These are phyloP conservation scores for Orbilia quercus DNA, from an alignment of 2,329 filamentous ascomycete genomes.

Conservation along the genomic window DNA sequence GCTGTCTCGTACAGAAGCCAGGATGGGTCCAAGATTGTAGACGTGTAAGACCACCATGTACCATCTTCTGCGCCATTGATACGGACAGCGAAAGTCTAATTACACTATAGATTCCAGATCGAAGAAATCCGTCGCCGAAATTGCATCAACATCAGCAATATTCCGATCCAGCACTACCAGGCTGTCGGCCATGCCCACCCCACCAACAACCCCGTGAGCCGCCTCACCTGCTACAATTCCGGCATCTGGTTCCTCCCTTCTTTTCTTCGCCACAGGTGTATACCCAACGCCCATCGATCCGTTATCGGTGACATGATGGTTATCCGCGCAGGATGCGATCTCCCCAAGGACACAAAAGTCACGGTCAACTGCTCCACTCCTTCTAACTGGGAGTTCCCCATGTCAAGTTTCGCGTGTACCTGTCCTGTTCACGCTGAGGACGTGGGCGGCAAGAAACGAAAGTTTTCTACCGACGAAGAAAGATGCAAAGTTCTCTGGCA, in stretches of 20 bases:
- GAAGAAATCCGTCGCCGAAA: constrained; percentile 43
- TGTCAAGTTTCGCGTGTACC: constrained; percentile 32
- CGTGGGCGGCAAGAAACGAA: background rate
- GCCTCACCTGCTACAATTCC: constrained; percentile 18
- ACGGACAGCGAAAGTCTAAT: background rate
- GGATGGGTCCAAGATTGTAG: constrained; percentile 31
- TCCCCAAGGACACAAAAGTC: constrained; percentile 44
- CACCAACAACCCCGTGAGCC: background rate
- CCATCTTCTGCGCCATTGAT: background rate
- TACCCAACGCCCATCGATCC: constrained; percentile 44
- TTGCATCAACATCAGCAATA: constrained; percentile 19
- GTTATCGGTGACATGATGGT: constrained; percentile 47
- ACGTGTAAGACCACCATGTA: constrained; percentile 14
- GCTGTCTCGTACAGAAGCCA: constrained; percentile 7
- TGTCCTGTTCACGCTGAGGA: constrained; percentile 43
- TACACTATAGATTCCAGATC: constrained; percentile 26
- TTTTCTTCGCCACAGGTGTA: constrained; percentile 46
- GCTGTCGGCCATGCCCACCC: constrained; percentile 5
- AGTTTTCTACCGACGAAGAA: background rate
- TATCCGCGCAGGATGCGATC: constrained; percentile 41
- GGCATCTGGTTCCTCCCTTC: constrained; percentile 48
- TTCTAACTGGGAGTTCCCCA: constrained; percentile 38
- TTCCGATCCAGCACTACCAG: constrained; percentile 25
- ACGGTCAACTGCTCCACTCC: constrained; percentile 29
- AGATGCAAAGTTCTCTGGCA: constrained; percentile 19